Conservation (phyloP, 306 rosid genomes). For the Geum urbanum region DNA sequence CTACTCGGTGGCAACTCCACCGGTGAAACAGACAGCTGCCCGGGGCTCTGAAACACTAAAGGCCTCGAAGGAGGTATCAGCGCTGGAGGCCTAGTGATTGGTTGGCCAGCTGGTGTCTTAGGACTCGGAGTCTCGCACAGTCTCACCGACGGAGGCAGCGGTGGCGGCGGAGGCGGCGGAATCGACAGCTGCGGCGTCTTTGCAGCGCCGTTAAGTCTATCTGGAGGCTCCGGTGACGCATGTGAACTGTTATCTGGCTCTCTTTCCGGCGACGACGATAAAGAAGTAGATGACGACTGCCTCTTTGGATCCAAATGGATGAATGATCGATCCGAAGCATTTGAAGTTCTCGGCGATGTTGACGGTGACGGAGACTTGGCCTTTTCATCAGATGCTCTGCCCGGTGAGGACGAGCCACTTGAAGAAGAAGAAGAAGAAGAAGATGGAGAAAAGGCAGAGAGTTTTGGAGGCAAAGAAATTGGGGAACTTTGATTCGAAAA, state of each 20-base stretch:
- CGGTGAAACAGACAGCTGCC: constrained; percentile 43
- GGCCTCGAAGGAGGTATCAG: constrained; percentile 48
- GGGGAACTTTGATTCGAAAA: constrained; percentile 20
- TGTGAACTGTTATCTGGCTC: constrained; percentile 25
- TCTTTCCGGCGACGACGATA: constrained; percentile 26
- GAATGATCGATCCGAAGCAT: constrained; percentile 16
- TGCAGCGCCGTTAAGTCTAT: neutral
- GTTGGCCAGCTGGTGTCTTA: constrained; percentile 32
- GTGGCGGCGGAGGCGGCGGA: constrained; percentile 37
- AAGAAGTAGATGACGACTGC: constrained; percentile 18
- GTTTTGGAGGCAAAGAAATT: constrained; percentile 29
- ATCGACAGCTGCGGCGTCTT: constrained; percentile 15
- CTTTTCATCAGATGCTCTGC: constrained; percentile 18
- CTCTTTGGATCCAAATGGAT: constrained; percentile 21
- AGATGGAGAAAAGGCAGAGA: neutral
- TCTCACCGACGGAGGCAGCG: constrained; percentile 20
- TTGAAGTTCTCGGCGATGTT: constrained; percentile 17
- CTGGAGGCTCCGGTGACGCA: constrained; percentile 25
- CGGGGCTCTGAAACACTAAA: constrained; percentile 28
- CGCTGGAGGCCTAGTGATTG: constrained; percentile 32
- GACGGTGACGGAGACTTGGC: constrained; percentile 5
- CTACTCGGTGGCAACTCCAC: constrained; percentile 53
- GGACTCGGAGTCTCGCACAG: constrained; percentile 28
- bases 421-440: constrained; percentile 4
- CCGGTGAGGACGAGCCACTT: constrained; percentile 22